Evolutionary conservation across 2,329 filamentous ascomycete species (phyloP).

Genomic region (Clathrospora elynae): DNA sequence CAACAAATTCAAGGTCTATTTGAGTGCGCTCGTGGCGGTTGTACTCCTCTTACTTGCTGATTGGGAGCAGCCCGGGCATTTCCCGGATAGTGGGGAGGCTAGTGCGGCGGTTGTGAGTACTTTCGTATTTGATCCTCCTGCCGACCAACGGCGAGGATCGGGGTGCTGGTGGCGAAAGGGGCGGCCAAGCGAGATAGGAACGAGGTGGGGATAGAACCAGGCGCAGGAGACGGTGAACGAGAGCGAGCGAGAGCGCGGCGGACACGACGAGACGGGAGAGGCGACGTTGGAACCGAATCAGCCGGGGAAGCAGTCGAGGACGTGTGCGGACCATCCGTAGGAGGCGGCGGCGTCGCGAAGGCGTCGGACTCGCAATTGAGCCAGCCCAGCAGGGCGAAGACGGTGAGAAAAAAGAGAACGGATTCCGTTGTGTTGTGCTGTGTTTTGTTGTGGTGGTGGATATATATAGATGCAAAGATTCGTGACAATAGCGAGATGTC

Average conservation of each 20-base stretch:
- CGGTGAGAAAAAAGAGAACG: slow-evolving; percentile 8
- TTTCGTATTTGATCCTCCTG: no score
- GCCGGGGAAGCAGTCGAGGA: slow-evolving; percentile 3
- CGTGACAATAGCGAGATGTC: no score
- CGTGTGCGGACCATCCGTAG: slow-evolving; percentile 5
- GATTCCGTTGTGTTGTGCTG: slow-evolving; percentile 5
- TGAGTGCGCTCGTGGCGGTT: background rate
- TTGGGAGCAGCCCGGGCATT: slow-evolving; percentile 8
- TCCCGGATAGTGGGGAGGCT: slow-evolving; percentile 4
- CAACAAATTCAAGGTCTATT: no score
- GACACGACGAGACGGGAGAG: slow-evolving; percentile 3
- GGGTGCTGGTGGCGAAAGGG: slow-evolving; percentile 2
- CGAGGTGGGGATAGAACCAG: background rate
- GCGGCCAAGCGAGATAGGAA: slow-evolving; percentile 2
- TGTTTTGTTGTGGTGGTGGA: background rate
- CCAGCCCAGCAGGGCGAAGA: slow-evolving; percentile 8
- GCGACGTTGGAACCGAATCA: slow-evolving; percentile 2
- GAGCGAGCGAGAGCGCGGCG: slow-evolving; percentile 6
- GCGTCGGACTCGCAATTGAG: slow-evolving; percentile 9
- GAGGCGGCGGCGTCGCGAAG: background rate
- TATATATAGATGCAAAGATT: no score
- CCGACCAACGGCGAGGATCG: background rate
- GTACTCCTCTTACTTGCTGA: slow-evolving; percentile 5
- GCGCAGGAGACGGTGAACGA: slow-evolving; percentile 1
- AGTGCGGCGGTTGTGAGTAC: slow-evolving; percentile 2